Evolutionary conservation across 2,329 filamentous ascomycete species (phyloP).

Genomic region (Aspergillus sp.): DNA sequence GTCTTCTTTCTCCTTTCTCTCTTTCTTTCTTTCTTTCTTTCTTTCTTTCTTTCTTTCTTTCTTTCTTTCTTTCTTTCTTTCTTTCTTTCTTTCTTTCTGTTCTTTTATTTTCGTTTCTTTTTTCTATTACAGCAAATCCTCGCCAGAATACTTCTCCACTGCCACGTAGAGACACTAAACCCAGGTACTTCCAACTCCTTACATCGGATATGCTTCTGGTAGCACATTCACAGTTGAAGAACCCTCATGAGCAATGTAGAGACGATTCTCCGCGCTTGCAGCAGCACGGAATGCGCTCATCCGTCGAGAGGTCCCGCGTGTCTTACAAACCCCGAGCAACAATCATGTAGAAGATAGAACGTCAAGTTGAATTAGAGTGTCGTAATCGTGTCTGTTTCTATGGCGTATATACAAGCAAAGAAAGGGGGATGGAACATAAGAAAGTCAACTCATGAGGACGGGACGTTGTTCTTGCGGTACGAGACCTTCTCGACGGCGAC

Average conservation of each 20-base stretch:
- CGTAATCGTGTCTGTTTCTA: constrained; percentile 20
- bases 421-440: constrained; percentile 2
- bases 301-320: neutral
- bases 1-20: too few relatives aligned
- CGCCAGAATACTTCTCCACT: neutral
- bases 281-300: neutral
- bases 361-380: constrained; percentile 12
- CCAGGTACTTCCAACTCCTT: too few relatives aligned
- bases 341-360: constrained; percentile 3
- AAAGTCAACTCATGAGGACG: constrained; percentile 48
- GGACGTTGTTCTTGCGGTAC: constrained; percentile 73
- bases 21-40: too few relatives aligned
- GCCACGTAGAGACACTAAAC: too few relatives aligned
- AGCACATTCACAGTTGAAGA: too few relatives aligned
- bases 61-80: too few relatives aligned
- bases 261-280: too few relatives aligned
- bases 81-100: too few relatives aligned
- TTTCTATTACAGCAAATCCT: neutral
- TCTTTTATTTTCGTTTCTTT: neutral
- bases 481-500: constrained; percentile 85
- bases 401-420: constrained; percentile 33
- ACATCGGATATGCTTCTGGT: too few relatives aligned
- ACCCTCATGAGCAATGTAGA: too few relatives aligned
- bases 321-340: neutral
- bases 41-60: neutral